These are phyloP conservation scores for Hericium rajendrae DNA, from an alignment of 768 basidiomycete genomes.

Conservation along the genomic window DNA sequence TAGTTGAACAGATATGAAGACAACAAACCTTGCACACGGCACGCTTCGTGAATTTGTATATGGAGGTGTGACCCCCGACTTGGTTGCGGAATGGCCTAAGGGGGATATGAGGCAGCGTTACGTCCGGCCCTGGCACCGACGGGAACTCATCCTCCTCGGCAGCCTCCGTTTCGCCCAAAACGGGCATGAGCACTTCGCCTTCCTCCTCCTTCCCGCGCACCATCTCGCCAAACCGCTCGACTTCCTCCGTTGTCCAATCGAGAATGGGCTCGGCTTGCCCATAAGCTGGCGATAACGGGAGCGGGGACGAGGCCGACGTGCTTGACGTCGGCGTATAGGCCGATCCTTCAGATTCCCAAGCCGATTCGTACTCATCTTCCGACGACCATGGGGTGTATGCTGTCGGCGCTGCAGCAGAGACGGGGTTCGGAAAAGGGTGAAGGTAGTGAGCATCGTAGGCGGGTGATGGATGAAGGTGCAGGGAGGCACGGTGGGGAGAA, in stretches of 20 bases:
- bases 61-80: conserved; percentile 94
- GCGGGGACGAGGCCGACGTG: conserved; percentile 36
- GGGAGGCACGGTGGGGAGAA: too few species aligned
- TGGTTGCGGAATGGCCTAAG: conserved; percentile 94
- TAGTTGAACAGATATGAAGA: neutral
- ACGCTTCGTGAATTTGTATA: conserved; percentile 95
- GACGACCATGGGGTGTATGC: conserved; percentile 58
- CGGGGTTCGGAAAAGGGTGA: too few species aligned
- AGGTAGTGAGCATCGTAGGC: too few species aligned
- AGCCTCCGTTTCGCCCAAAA: conserved; percentile 4
- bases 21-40: conserved; percentile 93
- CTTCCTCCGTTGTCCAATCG: conserved; percentile 23
- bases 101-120: conserved; percentile 78
- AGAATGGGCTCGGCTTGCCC: conserved; percentile 21
- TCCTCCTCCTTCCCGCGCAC: neutral
- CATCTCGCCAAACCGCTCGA: conserved; percentile 13
- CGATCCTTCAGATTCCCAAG: conserved; percentile 59
- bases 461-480: too few species aligned
- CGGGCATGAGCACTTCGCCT: neutral
- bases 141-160: conserved; percentile 25
- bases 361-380: conserved; percentile 65
- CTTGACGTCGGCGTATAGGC: conserved; percentile 53
- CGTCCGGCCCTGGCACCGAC: conserved; percentile 26
- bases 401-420: too few species aligned
- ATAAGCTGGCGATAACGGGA: conserved; percentile 21